These are phyloP conservation scores for Penicillium silybi DNA, from an alignment of 495 filamentous ascomycete species.

Conservation along the genomic window DNA sequence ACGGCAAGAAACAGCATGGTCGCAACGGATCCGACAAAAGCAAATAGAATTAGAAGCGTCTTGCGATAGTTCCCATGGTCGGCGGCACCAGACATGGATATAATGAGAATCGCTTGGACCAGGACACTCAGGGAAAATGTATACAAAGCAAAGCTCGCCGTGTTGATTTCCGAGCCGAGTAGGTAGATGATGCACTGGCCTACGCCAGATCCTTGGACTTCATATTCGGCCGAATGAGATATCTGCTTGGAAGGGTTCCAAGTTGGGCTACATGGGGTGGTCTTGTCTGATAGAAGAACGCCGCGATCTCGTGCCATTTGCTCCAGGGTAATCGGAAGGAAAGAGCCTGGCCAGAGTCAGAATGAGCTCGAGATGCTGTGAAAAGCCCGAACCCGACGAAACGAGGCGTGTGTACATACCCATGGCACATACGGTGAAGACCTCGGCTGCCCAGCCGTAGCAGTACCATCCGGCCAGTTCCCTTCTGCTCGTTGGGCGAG, in stretches of 20 bases:
- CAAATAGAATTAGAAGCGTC: conserved; percentile 76
- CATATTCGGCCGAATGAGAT: conserved; percentile 18
- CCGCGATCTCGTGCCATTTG: conserved; percentile 88
- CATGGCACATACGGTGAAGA: conserved; percentile 87
- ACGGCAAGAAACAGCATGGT: conserved; percentile 90
- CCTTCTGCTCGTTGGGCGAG: conserved; percentile 75
- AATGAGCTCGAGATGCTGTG: background rate
- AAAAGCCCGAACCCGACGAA: background rate
- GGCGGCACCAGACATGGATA: conserved; percentile 92
- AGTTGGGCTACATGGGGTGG: conserved; percentile 61
- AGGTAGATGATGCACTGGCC: conserved; percentile 81
- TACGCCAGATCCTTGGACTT: conserved; percentile 25
- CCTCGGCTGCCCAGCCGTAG: conserved; percentile 96
- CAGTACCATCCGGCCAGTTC: conserved; percentile 94
- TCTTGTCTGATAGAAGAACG: conserved; percentile 71
- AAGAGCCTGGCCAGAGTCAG: conserved; percentile 60
- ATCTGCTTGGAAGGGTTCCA: conserved; percentile 33
- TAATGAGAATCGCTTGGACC: conserved; percentile 81
- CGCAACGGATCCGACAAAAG: conserved; percentile 69
- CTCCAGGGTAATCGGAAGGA: conserved; percentile 95
- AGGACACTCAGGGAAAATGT: conserved; percentile 91
- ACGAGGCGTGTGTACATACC: conserved; percentile 49
- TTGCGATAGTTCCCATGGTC: conserved; percentile 95
- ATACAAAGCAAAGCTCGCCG: conserved; percentile 97
- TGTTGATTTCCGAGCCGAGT: conserved; percentile 83